These are phyloP conservation scores for Abelmoschus esculentus DNA, from an alignment of 345 rosid genomes.

Conservation along the genomic window DNA sequence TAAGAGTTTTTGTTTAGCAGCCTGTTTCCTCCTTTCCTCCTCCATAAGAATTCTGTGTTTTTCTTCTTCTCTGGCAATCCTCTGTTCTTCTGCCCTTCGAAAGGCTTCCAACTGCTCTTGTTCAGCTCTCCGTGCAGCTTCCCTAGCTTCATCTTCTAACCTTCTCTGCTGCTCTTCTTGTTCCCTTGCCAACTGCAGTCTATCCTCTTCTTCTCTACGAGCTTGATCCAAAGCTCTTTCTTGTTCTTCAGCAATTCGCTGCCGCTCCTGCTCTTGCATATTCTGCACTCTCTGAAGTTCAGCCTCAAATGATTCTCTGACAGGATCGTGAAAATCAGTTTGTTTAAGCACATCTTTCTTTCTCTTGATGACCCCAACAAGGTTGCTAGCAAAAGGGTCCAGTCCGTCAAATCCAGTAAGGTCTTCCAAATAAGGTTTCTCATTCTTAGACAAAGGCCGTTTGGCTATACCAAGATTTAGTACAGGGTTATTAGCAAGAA, in stretches of 20 bases:
- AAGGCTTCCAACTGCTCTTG: slow-evolving; percentile 70
- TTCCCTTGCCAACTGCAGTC: slow-evolving; percentile 62
- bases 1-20: slow-evolving; percentile 88
- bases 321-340: slow-evolving; percentile 85
- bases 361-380: slow-evolving; percentile 68
- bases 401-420: slow-evolving; percentile 55
- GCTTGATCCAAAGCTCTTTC: slow-evolving; percentile 79
- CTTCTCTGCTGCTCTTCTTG: slow-evolving; percentile 66
- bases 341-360: slow-evolving; percentile 69
- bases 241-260: slow-evolving; percentile 65
- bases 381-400: slow-evolving; percentile 61
- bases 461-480: slow-evolving; percentile 56
- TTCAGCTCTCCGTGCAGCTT: slow-evolving; percentile 85
- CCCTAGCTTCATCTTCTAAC: slow-evolving; percentile 82
- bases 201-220: slow-evolving; percentile 86
- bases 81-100: slow-evolving; percentile 72
- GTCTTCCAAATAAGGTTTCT: slow-evolving; percentile 64
- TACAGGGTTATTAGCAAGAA: slow-evolving; percentile 39
- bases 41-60: slow-evolving; percentile 64
- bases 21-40: slow-evolving; percentile 95
- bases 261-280: slow-evolving; percentile 88
- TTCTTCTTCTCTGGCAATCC: slow-evolving; percentile 91
- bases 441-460: slow-evolving; percentile 48
- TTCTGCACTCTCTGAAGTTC: slow-evolving; percentile 97
- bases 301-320: slow-evolving; percentile 95